Base-by-base conservation (phyloP, 2,329 filamentous ascomycete species). In the Diplodia seriata region DNA sequence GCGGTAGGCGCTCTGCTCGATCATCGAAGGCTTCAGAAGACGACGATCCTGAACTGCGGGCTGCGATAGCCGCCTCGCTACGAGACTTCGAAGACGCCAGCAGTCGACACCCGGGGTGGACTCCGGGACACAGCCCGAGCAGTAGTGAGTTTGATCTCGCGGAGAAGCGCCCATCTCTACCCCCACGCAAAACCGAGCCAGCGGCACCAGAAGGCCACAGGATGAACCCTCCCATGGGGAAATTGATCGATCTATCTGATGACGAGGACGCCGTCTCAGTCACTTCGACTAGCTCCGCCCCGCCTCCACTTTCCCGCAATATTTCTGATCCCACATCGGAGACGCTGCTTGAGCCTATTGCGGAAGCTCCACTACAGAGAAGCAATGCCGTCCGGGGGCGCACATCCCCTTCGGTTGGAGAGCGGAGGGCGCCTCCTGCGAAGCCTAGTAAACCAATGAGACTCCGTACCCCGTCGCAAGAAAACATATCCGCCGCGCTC, bases 161-260 rank as follows among this genome's bases (percentile, higher is more conserved):
- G 43, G 69, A 73, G 12, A 62, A 70, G 38, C 72, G 78, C 68
- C 80, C 81, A 49, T 71, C 68, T 15, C 72, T 82, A 15, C 79
- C 81, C 18, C 72, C 75, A 43, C 77, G 80, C 29, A 76, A 69
- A 40, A 72, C 74, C 6, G 73, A 74, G 55, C 73, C 74, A 9
- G 67, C 68, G 14, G 71, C 72, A 38, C 71, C 74, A 57, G 70
- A 72, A 61, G 68, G 73, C 4, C 69, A 75, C 8, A 66, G 67
- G 43, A 70, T 68, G 68, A 70, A 67, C 15, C 65, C 71, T 18
- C 66, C 66, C n/a, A 62, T 72, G 36, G 77, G 78, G 54, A 79
- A 84, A 56, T 73, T 84, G 12, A 85, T 85, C 54, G 82, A 84
- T 68, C 78, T 84, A 29, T 81, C 79, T n/a, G 81, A 84, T 40